Evolutionary conservation across 1,284 basidiomycete species (phyloP), one percentile per base, ranked within the genome.

Genomic region (Cutaneotrichosporon spelunceum): DNA sequence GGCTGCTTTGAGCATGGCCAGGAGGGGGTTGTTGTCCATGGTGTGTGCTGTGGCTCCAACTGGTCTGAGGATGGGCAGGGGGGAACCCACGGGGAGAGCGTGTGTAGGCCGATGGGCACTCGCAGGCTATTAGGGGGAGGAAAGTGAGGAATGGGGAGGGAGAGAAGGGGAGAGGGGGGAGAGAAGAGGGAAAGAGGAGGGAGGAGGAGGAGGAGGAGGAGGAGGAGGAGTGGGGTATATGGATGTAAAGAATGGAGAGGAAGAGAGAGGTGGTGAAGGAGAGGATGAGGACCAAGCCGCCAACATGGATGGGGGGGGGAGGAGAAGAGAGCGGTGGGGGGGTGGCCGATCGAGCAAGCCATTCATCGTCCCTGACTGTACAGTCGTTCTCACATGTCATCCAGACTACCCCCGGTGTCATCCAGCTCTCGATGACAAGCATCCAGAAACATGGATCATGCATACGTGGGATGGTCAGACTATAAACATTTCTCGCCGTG

Each of bases 1-100:
- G 1, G 60, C 50, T 10, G 71, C 65, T 53, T 74, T 72, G 36
- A 76, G 69, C 73, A 76, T 76, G 13, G 70, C 70, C 44, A 76
- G 66, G 14, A 76, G 68, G 19, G 67, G 66, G 53, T 71, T 72
- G 56, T 69, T 71, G 44, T 69, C 66, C 69, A 72, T 72, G 33
- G 21, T 70, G 64, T 8, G n/a, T 10, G 44, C 13, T n/a, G 21
- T 19, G 34, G 24, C 7, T 11, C 3, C 13, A 21, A 36, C 21
- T 9, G 13, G 29, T 16, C 21, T 19, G 16, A 8, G 24, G 14
- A 33, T 9, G 19, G 44, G 7, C 47, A 5, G 9, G 30, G 30
- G 21, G 19, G 11, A 33, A 56, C 19, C 44, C 6, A 24, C 27
- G 1, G 24, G 21, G 47, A 50, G 24, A 26, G 23, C 11, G 23